Conservation (phyloP, 2,329 filamentous ascomycete species). For the Trichoderma brevicompactum region DNA sequence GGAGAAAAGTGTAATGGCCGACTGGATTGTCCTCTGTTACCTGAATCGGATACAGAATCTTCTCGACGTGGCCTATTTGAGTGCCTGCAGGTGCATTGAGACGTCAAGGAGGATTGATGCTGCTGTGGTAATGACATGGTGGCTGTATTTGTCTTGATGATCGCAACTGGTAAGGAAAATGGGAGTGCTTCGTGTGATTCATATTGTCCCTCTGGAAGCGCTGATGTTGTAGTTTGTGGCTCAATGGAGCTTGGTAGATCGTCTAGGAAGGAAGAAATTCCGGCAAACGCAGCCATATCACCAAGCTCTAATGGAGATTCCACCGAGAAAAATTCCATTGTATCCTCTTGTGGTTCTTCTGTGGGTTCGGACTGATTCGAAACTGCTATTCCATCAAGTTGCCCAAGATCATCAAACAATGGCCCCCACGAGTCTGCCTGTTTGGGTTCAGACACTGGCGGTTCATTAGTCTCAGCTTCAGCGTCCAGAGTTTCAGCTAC, state of each 20-base stretch:
- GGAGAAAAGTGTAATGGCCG: not conserved
- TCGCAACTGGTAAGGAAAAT: not conserved
- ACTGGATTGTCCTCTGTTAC: not conserved
- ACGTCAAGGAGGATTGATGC: not conserved
- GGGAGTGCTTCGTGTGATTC: not conserved
- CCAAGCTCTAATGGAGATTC: conserved; percentile 19
- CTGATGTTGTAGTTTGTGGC: not conserved
- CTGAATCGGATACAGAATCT: not conserved
- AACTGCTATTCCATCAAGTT: not conserved
- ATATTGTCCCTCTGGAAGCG: not conserved
- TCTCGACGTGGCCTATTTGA: not conserved
- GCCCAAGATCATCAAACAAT: not conserved
- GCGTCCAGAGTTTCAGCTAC: not conserved
- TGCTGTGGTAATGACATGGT: not conserved
- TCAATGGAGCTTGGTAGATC: conserved; percentile 5
- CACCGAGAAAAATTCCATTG: conserved; percentile 10
- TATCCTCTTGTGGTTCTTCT: not conserved
- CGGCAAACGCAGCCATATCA: not conserved
- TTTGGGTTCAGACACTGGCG: not conserved
- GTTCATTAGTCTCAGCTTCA: not conserved
- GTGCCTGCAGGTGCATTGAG: not conserved
- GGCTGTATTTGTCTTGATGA: not conserved
- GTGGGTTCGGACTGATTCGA: not conserved
- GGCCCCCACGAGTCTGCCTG: not conserved
- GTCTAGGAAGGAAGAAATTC: not conserved